These are phyloP conservation scores for Mortierella sp. DNA, from an alignment of 371 early-diverging fungal genomes.

Conservation along the genomic window DNA sequence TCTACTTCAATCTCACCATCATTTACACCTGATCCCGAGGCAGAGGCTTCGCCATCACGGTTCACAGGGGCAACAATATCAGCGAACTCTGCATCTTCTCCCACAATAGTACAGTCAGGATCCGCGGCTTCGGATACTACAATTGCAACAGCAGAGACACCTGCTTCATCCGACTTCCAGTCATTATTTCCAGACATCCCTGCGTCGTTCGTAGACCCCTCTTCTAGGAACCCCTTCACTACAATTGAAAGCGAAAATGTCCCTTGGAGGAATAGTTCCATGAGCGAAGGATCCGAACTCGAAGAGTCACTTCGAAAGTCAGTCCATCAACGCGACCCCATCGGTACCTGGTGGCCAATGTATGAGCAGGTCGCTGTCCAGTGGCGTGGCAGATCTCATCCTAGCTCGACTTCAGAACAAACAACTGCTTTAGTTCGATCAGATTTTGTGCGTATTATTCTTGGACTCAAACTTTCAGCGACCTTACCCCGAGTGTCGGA, in stretches of 20 bases:
- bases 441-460: constrained; percentile 38
- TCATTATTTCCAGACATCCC: constrained; percentile 37
- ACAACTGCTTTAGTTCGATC: constrained; percentile 12
- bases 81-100: neutral
- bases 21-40: constrained; percentile 25
- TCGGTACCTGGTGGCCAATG: constrained; percentile 46
- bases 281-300: constrained; percentile 19
- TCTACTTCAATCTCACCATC: constrained; percentile 34
- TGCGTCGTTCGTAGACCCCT: constrained; percentile 18
- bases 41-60: constrained; percentile 16
- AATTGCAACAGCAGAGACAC: constrained; percentile 5
- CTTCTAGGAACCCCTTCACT: constrained; percentile 17
- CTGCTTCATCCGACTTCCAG: constrained; percentile 22
- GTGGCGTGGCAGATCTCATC: constrained; percentile 16
- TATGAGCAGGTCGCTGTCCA: constrained; percentile 26
- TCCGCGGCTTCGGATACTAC: constrained; percentile 9
- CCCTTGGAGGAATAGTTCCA: constrained; percentile 33
- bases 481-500: neutral
- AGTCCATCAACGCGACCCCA: constrained; percentile 35
- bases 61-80: constrained; percentile 7
- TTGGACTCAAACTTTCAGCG: constrained; percentile 26
- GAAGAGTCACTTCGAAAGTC: constrained; percentile 40
- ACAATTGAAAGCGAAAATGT: neutral
- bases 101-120: neutral
- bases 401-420: neutral